Base-by-base conservation (phyloP, 148 eudicot genomes). In the Rhododendron mucronatum region DNA sequence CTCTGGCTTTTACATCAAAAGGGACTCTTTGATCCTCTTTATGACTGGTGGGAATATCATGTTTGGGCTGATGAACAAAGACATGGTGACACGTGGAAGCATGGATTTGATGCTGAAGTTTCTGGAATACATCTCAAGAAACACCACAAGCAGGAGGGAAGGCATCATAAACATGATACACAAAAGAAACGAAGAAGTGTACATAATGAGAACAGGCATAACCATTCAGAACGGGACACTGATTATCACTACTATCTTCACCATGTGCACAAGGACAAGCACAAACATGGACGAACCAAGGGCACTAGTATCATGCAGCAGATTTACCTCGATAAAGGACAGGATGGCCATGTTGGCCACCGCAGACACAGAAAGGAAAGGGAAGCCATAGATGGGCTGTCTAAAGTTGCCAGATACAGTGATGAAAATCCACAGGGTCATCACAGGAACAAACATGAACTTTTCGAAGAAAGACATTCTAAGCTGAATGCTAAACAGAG, bases 41-140 rank as follows among this genome's bases (percentile, higher is more conserved):
- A 93, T 81, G 99, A 96, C 90, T 96, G 99, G 97, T 94, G 95
- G 96, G 99, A 95, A 83, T 95, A 91, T 89, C 93, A 92, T 45
- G 90, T 90, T 85, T 90, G 84, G 91, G 88, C 85, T 79, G 89
- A 76, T 67, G 90, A 88, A 67, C 88, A 30, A 23, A 87, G 81
- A 69, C 51, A 53, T 73, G 83, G 79, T 18, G 45, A 83, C 41
- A 61, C 18, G 20, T 61, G 50, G 86, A 92, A 86, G 84, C 90
- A 91, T 78, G 45, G 85, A 23, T 59, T 76, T 78, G 88, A 89
- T 76, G 83, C 85, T 39, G 83, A 86, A 61, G 88, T 82, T 75
- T 78, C 88, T 30, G 88, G 67, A 57, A 10, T 69, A 33, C 92
- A 85, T 86, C 78, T 55, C 55, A 87, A 86, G 85, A 91, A 86